phyloP scores from a whole-genome alignment of 345 rosid species.

The Microcos paniculata region DNA sequence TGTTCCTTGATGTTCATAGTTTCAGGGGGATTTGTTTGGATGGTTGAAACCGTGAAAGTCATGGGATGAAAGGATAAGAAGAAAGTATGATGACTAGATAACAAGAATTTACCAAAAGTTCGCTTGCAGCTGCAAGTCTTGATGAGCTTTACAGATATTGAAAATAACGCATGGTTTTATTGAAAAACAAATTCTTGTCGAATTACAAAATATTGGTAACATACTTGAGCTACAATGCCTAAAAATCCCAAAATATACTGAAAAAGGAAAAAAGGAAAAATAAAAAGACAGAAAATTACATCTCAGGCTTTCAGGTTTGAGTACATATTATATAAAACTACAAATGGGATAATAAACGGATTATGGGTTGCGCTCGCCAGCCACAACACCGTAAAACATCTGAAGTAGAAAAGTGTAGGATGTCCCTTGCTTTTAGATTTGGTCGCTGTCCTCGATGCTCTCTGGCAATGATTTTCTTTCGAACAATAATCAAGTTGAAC shows the following conservation, averaged over 20 bases:
- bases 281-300: slow-evolving; percentile 8
- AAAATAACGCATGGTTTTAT: background rate
- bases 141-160: background rate
- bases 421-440: background rate
- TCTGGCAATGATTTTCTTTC: slow-evolving; percentile 21
- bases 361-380: background rate
- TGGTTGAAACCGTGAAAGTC: no score
- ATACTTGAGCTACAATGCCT: background rate
- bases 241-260: background rate
- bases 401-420: background rate
- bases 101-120: background rate
- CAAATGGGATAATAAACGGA: background rate
- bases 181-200: background rate
- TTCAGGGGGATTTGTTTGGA: no score
- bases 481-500: slow-evolving; percentile 15
- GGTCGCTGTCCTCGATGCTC: background rate
- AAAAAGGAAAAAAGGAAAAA: background rate
- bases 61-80: no score
- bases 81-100: background rate
- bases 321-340: background rate
- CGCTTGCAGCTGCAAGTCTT: background rate
- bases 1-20: no score
- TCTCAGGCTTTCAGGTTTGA: slow-evolving; percentile 1
- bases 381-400: background rate
- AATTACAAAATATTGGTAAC: background rate